These are phyloP conservation scores for Leishmania aethiopica DNA, from an alignment of 208 protist genomes.

Conservation along the genomic window DNA sequence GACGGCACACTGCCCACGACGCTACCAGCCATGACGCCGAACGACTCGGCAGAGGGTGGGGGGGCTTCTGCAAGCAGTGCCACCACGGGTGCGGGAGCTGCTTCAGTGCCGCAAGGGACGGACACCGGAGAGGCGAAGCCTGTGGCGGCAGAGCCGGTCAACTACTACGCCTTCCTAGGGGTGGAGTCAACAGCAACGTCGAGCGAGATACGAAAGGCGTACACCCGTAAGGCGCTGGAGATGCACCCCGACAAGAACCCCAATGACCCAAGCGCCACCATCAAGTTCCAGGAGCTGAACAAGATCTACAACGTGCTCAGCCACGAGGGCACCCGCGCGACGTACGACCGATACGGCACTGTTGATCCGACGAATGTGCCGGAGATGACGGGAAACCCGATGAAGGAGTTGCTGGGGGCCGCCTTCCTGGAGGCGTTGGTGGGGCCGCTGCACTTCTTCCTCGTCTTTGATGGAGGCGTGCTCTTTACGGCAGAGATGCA, in stretches of 20 bases:
- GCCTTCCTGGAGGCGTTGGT: constrained; percentile 56
- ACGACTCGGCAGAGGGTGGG: neutral
- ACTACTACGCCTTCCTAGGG: constrained; percentile 61
- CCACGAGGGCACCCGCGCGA: constrained; percentile 40
- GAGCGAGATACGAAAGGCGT: constrained; percentile 62
- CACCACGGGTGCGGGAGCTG: neutral
- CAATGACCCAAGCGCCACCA: constrained; percentile 40
- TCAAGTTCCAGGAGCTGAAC: constrained; percentile 59
- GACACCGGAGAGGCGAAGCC: neutral
- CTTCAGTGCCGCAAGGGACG: neutral
- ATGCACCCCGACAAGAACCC: constrained; percentile 82
- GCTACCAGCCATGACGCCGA: neutral
- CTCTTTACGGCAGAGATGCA: constrained; percentile 28
- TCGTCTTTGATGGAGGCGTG: constrained; percentile 31
- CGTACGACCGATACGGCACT: constrained; percentile 61
- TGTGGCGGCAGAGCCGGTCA: neutral
- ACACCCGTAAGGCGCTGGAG: constrained; percentile 52
- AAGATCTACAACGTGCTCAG: constrained; percentile 75
- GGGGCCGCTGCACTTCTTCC: constrained; percentile 41
- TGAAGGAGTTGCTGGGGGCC: constrained; percentile 49
- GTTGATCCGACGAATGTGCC: constrained; percentile 19
- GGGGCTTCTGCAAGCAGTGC: neutral
- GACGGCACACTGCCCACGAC: constrained; percentile 5
- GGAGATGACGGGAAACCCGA: constrained; percentile 25
- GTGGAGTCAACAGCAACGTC: constrained; percentile 45